These are phyloP conservation scores for Leptographium galeiforme DNA, from an alignment of 2,329 filamentous ascomycete genomes.

Conservation along the genomic window DNA sequence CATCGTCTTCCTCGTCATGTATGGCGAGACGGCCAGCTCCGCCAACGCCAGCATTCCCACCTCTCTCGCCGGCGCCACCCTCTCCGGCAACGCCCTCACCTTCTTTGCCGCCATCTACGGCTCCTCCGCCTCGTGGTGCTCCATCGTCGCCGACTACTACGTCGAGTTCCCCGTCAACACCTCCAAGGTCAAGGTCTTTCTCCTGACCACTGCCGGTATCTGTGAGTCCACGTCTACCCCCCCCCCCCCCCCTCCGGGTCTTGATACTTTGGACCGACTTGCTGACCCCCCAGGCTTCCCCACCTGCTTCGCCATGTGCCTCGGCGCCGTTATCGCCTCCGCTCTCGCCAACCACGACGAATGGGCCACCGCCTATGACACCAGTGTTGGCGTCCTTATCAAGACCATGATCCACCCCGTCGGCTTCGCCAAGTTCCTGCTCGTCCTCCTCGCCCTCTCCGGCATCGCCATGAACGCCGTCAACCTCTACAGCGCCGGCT, in stretches of 20 bases:
- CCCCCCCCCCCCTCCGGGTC: neutral
- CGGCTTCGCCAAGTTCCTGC: conserved; percentile 49
- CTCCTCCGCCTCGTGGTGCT: conserved; percentile 33
- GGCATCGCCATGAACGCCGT: conserved; percentile 34
- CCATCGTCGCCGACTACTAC: conserved; percentile 31
- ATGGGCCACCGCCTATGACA: conserved; percentile 41
- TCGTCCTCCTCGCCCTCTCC: conserved; percentile 42
- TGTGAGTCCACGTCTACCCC: conserved; percentile 8
- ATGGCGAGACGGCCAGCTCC: conserved; percentile 27
- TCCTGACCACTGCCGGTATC: conserved; percentile 33
- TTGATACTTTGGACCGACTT: neutral
- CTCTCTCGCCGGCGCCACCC: conserved; percentile 20
- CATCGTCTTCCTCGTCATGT: conserved; percentile 34
- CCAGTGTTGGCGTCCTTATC: conserved; percentile 44
- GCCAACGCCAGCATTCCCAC: conserved; percentile 25
- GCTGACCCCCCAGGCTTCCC: conserved; percentile 20
- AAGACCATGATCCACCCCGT: conserved; percentile 44
- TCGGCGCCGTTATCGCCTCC: conserved; percentile 50
- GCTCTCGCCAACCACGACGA: conserved; percentile 38
- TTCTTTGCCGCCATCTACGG: conserved; percentile 33
- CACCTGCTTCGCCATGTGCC: conserved; percentile 41
- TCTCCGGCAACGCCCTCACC: conserved; percentile 26
- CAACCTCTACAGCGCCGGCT: conserved; percentile 25
- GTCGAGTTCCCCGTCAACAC: conserved; percentile 33
- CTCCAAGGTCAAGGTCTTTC: conserved; percentile 30